Evolutionary conservation across 192 early-diverging fungal genomes (phyloP).

Genomic region (Podila verticillata): DNA sequence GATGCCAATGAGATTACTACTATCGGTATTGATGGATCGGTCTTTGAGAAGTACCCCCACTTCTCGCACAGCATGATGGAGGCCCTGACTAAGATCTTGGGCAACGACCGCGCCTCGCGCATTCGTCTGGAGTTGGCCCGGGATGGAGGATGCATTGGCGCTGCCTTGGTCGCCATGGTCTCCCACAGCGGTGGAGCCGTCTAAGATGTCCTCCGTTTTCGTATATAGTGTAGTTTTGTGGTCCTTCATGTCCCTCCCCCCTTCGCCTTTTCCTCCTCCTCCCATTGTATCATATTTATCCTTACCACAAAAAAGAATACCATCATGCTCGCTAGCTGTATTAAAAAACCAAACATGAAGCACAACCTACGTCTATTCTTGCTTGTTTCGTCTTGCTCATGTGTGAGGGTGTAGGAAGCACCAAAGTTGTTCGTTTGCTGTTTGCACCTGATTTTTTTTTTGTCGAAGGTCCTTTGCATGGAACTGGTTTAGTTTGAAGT

Average conservation of each 20-base stretch:
- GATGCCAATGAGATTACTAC: conserved; percentile 61
- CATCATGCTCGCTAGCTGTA: background rate
- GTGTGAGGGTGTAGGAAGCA: no score
- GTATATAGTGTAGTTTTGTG: background rate
- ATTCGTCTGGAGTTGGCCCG: conserved; percentile 76
- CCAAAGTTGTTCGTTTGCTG: no score
- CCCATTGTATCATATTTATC: background rate
- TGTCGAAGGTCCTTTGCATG: no score
- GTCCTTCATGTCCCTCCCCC: background rate
- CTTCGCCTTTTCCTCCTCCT: no score
- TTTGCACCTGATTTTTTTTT: no score
- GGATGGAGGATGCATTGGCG: conserved; percentile 86
- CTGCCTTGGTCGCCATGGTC: conserved; percentile 79
- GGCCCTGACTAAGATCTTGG: conserved; percentile 79
- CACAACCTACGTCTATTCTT: no score
- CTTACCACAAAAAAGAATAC: background rate
- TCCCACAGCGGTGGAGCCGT: conserved; percentile 50
- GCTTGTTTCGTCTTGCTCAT: no score
- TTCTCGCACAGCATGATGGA: conserved; percentile 82
- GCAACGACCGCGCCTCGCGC: conserved; percentile 73
- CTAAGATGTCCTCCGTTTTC: background rate
- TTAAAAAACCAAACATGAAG: background rate
- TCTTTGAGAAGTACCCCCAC: conserved; percentile 91
- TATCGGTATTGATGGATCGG: conserved; percentile 91
- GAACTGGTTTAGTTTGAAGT: no score